Base-by-base conservation (phyloP, 164 flowering plant species). In the Piper betle region DNA sequence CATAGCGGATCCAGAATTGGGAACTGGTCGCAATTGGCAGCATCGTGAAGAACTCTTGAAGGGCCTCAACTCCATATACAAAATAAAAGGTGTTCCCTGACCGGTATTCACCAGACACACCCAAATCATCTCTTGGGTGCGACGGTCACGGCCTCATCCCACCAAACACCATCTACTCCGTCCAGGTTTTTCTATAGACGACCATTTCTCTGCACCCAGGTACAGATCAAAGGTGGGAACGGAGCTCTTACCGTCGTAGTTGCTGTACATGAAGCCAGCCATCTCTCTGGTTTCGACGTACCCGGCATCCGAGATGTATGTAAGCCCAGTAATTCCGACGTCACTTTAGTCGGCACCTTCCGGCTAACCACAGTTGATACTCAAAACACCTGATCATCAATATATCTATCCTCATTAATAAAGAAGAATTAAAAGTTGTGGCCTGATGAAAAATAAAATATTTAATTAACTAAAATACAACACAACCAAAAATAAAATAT, bases 101-200 rank as follows among this genome's bases (percentile, higher is more conserved):
- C 2, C 78, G 2, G 54, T 77, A 53, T 81, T 70, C 20, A 72
- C 68, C 3, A 81, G 83, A 42, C 85, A 81, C 13, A 75, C 71
- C 15, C 64, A 13, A 18, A 77, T 7, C 46, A 42, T 55, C 39
- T 73, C 62, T 4, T 57, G 20, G 2, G 39, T 1, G 75, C 67
- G 3, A 66, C 46, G 17, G 58, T 60, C 0, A 79, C 69, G 17
- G 74, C 74, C 72, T 81, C 85, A 3, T 40, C 42, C n/a, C 19
- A 40, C 5, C 4, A 11, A 0, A 52, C 53, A 0, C 52, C 3
- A 18, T 62, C 39, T 5, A 76, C 58, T 6, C 66, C 40, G 12
- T 37, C 16, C 8, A 79, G n/a, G 63, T 2, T 25, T 25, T 37
- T 40, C 41, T 42, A 74, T 62, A 0, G 74, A 17, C 11, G 43